A percentile compares a stretch with the other conserved stretches of the same genome.
Evolutionary conservation across 768 basidiomycete species (phyloP).

Genomic region (Tephrocybe sp.): DNA sequence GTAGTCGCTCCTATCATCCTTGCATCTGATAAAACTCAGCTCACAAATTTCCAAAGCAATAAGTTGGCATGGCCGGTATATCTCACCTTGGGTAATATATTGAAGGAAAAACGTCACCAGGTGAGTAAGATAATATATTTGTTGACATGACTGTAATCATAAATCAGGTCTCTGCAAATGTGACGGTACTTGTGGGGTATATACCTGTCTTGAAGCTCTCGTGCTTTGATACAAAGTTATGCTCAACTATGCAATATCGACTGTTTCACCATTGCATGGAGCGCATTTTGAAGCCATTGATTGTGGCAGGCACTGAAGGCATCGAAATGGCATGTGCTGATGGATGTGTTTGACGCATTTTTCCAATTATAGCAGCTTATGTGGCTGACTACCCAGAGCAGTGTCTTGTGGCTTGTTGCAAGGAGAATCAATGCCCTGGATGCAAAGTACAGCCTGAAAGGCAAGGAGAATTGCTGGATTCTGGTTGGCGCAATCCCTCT

Average conservation of each 20-base stretch:
- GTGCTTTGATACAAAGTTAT: not conserved
- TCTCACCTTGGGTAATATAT: conserved; percentile 4
- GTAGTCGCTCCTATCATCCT: not conserved
- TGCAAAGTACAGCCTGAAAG: not conserved
- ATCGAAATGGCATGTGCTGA: no score
- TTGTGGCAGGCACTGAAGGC: conserved; percentile 10
- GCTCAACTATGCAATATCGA: not conserved
- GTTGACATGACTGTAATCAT: not conserved
- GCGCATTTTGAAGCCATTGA: not conserved
- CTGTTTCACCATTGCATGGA: not conserved
- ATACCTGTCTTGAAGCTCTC: not conserved
- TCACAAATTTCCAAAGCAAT: not conserved
- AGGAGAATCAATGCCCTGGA: not conserved
- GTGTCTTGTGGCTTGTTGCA: not conserved
- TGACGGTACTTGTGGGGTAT: not conserved
- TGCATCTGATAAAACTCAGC: not conserved
- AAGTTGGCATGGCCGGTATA: conserved; percentile 18
- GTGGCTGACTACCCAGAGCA: not conserved
- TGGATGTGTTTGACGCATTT: no score
- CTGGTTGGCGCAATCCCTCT: not conserved
- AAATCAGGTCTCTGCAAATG: not conserved
- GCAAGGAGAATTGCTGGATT: not conserved
- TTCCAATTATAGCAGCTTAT: no score
- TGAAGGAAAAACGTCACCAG: conserved; percentile 1
- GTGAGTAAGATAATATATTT: not conserved